Conservation (phyloP, 2,329 filamentous ascomycete species). For the Periconia sp. region DNA sequence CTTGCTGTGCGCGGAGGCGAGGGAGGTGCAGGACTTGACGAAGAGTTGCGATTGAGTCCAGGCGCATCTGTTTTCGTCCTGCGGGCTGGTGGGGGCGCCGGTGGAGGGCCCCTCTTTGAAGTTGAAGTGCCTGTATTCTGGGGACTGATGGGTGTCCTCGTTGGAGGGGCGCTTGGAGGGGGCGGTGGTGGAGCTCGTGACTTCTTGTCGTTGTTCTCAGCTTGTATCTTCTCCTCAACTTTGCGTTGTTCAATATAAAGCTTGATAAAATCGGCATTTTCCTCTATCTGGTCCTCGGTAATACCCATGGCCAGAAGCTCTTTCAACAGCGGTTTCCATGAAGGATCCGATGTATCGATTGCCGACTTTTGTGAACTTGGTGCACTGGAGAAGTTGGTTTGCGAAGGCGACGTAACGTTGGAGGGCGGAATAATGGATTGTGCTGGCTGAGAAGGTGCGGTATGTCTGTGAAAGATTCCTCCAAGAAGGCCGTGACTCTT, state of each 20-base stretch:
- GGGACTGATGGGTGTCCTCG: conserved; percentile 56
- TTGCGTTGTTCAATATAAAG: conserved; percentile 67
- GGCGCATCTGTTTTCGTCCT: conserved; percentile 47
- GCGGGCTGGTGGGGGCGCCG: conserved; percentile 58
- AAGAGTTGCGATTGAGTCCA: conserved; percentile 41
- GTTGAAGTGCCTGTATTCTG: conserved; percentile 59
- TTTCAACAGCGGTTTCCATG: conserved; percentile 62
- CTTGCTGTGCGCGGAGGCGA: conserved; percentile 70
- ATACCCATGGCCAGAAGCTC: conserved; percentile 67
- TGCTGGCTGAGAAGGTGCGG: conserved; percentile 45
- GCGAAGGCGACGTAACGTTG: conserved; percentile 43
- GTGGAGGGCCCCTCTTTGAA: conserved; percentile 63
- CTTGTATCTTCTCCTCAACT: conserved; percentile 49
- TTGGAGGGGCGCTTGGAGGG: conserved; percentile 51
- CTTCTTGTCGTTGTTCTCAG: conserved; percentile 53
- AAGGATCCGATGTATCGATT: conserved; percentile 64
- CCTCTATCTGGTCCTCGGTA: conserved; percentile 67
- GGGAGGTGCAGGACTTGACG: conserved; percentile 60
- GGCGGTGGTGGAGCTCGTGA: conserved; percentile 64
- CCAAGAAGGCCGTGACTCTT: conserved; percentile 53
- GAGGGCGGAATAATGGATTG: conserved; percentile 55
- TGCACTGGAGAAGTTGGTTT: conserved; percentile 36
- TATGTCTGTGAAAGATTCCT: conserved; percentile 55
- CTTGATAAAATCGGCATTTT: conserved; percentile 70
- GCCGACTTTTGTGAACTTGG: conserved; percentile 44